Conservation (phyloP, 1,284 basidiomycete species). For the Trichosporon faecale region DNA sequence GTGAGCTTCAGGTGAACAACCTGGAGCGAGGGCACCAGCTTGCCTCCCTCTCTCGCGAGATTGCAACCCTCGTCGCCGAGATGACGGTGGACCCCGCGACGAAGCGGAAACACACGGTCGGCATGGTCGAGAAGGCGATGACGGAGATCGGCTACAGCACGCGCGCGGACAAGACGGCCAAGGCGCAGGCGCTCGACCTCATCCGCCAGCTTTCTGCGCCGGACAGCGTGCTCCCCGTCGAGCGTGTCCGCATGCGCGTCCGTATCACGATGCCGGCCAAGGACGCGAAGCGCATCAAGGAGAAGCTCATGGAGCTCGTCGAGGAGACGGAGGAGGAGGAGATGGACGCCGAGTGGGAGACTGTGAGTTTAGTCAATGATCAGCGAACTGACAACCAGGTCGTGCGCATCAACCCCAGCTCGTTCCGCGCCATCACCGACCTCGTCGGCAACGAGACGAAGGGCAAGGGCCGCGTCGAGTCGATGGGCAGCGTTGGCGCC, state of each 20-base stretch:
- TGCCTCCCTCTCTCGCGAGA: constrained; percentile 77
- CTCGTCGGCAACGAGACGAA: constrained; percentile 76
- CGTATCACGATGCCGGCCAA: constrained; percentile 72
- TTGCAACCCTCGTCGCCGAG: constrained; percentile 88
- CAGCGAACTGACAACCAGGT: constrained; percentile 57
- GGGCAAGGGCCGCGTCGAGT: constrained; percentile 83
- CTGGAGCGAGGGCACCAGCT: constrained; percentile 93
- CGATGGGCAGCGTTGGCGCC: constrained; percentile 52
- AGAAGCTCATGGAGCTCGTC: constrained; percentile 67
- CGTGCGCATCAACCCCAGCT: constrained; percentile 86
- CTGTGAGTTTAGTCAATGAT: constrained; percentile 58
- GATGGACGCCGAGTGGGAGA: constrained; percentile 75
- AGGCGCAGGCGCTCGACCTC: constrained; percentile 90
- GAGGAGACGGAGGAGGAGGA: constrained; percentile 86
- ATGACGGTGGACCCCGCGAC: constrained; percentile 92
- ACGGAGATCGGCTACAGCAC: constrained; percentile 88
- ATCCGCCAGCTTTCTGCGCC: constrained; percentile 71
- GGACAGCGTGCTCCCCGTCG: constrained; percentile 73
- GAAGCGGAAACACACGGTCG: constrained; percentile 84
- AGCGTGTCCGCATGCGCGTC: constrained; percentile 88
- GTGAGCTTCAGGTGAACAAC: constrained; percentile 94
- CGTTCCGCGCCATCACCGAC: constrained; percentile 85
- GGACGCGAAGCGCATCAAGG: constrained; percentile 69
- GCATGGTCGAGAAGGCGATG: constrained; percentile 99
- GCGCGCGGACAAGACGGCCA: constrained; percentile 82